These are phyloP conservation scores for Candida chauliodis DNA, from an alignment of 805 yeast species.

Conservation along the genomic window DNA sequence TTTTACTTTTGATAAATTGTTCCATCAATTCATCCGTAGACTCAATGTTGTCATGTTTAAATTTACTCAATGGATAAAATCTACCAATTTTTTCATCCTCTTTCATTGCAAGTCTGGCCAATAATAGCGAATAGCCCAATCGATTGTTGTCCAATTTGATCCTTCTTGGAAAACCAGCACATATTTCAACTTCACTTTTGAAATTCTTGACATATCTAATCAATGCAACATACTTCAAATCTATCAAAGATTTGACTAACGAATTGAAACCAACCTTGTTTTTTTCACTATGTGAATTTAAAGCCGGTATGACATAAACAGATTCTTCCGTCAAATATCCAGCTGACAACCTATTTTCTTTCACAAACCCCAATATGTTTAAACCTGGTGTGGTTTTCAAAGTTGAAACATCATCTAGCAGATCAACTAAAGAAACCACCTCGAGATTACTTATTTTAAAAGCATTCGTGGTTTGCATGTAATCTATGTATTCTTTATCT, in stretches of 20 bases:
- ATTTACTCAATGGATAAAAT: constrained; percentile 22
- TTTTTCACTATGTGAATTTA: background rate
- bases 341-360: constrained; percentile 46
- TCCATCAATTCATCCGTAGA: constrained; percentile 24
- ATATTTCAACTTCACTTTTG: constrained; percentile 46
- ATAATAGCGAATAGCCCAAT: constrained; percentile 38
- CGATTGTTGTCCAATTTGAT: constrained; percentile 21
- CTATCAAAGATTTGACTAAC: constrained; percentile 40
- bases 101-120: constrained; percentile 61
- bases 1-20: constrained; percentile 23
- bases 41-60: constrained; percentile 14
- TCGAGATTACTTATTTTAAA: constrained; percentile 60
- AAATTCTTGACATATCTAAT: constrained; percentile 59
- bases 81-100: constrained; percentile 70
- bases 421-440: constrained; percentile 43
- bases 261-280: constrained; percentile 32
- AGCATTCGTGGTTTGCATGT: constrained; percentile 50
- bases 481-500: constrained; percentile 29
- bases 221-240: constrained; percentile 47
- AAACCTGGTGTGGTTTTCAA: constrained; percentile 50
- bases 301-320: constrained; percentile 45
- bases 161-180: constrained; percentile 49
- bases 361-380: constrained; percentile 62
- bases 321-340: constrained; percentile 62
- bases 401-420: constrained; percentile 41